Percentiles rank a stretch among this genome's conserved stretches.
phyloP scores from a whole-genome alignment of 371 early-diverging fungal genomes.

The Mortierella sp. region DNA sequence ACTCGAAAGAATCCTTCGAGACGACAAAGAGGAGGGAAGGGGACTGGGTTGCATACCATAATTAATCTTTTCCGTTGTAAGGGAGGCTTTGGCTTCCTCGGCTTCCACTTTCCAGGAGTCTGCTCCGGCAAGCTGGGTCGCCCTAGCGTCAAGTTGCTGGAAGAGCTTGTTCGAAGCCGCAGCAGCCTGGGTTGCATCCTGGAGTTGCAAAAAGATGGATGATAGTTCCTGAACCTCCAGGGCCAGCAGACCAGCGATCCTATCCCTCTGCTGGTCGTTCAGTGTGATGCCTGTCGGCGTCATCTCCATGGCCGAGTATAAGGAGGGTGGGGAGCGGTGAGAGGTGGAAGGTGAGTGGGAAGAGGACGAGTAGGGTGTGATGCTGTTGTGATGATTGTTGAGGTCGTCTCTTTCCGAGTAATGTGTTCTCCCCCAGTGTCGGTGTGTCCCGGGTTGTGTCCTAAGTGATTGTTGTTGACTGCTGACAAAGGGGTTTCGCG shows the following conservation, averaged over 20 bases:
- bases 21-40: not conserved
- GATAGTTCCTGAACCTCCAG: constrained; percentile 39
- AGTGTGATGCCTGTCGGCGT: constrained; percentile 16
- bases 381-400: not conserved
- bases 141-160: constrained; percentile 33
- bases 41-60: constrained; percentile 17
- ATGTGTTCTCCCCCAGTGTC: not conserved
- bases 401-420: not conserved
- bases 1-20: no score
- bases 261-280: constrained; percentile 43
- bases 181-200: constrained; percentile 15
- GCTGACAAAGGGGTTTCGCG: not conserved
- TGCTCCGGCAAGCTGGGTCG: constrained; percentile 22
- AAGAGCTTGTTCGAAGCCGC: constrained; percentile 25
- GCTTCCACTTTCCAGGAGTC: constrained; percentile 44
- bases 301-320: constrained; percentile 39
- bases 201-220: constrained; percentile 31
- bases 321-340: not conserved
- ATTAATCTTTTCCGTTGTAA: constrained; percentile 28
- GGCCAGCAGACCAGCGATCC: constrained; percentile 39
- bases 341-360: not conserved
- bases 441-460: constrained; percentile 6
- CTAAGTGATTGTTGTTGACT: not conserved
- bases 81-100: constrained; percentile 42
- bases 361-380: not conserved